A percentile compares a stretch with the other conserved stretches of the same genome.
These are phyloP conservation scores for Pyronema domesticum DNA, from an alignment of 495 filamentous ascomycete genomes.

Conservation along the genomic window DNA sequence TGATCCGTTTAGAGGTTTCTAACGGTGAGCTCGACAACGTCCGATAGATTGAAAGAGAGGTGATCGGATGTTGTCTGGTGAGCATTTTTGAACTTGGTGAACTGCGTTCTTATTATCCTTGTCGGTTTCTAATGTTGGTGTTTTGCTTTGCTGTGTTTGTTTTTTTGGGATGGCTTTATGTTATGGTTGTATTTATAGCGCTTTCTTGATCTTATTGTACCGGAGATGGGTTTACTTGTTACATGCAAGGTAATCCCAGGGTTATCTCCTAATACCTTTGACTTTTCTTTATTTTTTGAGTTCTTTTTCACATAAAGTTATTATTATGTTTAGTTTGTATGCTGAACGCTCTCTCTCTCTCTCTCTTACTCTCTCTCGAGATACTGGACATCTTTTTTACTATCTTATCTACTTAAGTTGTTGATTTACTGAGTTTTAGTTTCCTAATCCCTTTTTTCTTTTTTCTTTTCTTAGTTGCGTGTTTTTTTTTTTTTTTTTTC, in stretches of 20 bases:
- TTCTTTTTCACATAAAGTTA: constrained; percentile 2
- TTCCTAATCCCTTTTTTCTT: too few relatives aligned
- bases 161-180: constrained; percentile 2
- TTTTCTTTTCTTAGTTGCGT: too few relatives aligned
- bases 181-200: constrained; percentile 9
- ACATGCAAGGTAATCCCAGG: neutral
- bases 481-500: too few relatives aligned
- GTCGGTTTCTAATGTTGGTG: constrained; percentile 12
- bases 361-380: too few relatives aligned
- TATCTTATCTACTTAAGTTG: too few relatives aligned
- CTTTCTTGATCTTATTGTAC: neutral
- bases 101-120: constrained; percentile 2
- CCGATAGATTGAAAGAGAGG: neutral
- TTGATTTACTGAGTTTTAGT: too few relatives aligned
- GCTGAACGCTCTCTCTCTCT: too few relatives aligned
- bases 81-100: neutral
- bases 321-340: too few relatives aligned
- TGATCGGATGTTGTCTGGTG: neutral
- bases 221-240: neutral
- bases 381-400: too few relatives aligned
- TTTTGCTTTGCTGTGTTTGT: constrained; percentile 9
- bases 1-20: constrained; percentile 31
- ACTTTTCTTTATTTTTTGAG: constrained; percentile 7
- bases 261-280: neutral
- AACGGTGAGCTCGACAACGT: neutral